These are phyloP conservation scores for Trypanosoma vivax DNA, from an alignment of 208 protist species.

Conservation along the genomic window DNA sequence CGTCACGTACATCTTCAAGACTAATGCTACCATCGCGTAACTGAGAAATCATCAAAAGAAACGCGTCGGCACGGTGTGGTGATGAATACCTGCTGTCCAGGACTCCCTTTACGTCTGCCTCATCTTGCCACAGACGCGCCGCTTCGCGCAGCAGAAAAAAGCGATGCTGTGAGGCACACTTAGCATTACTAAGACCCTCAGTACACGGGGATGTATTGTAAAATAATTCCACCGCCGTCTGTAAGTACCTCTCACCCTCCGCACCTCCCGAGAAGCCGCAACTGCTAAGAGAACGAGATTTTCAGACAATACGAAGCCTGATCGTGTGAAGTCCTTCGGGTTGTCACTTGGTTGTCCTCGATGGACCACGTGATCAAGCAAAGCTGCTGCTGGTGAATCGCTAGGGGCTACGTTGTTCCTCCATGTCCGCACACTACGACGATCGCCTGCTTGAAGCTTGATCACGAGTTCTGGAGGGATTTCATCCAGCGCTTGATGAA, in stretches of 20 bases:
- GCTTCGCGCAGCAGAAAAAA: conserved; percentile 25
- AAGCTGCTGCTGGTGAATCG: neutral
- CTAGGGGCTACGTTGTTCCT: no score
- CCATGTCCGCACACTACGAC: no score
- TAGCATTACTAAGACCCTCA: neutral
- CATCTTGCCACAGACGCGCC: conserved; percentile 16
- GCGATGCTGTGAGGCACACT: neutral
- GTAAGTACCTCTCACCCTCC: neutral
- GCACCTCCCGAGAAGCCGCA: neutral
- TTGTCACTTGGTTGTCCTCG: neutral
- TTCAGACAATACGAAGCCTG: conserved; percentile 13
- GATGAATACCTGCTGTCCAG: conserved; percentile 26
- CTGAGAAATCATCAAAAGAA: conserved; percentile 40
- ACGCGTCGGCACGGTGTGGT: conserved; percentile 37
- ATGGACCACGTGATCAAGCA: conserved; percentile 2
- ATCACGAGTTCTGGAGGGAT: neutral
- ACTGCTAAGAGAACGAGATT: conserved; percentile 15
- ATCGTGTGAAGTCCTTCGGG: conserved; percentile 13
- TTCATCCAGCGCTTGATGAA: neutral
- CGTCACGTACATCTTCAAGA: conserved; percentile 23
- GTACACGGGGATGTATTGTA: conserved; percentile 3
- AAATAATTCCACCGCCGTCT: neutral
- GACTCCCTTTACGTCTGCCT: conserved; percentile 4
- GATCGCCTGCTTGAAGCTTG: neutral
- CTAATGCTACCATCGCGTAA: conserved; percentile 22